A percentile compares a stretch with the other conserved stretches of the same genome.
Conservation (phyloP, 306 rosid species). For the Crataegus laevigata region DNA sequence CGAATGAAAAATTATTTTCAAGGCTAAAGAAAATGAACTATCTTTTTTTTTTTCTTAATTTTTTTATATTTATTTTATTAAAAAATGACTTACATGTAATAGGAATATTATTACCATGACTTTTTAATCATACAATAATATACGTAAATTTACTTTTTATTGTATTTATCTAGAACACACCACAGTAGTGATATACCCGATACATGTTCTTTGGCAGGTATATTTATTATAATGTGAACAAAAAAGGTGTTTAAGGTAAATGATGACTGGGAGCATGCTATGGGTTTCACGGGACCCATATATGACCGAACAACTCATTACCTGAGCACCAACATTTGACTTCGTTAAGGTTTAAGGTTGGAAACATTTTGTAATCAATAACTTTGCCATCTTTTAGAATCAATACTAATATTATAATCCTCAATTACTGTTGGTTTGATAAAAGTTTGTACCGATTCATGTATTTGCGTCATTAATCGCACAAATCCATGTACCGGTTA, state of each 20-base stretch:
- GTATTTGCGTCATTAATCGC: neutral
- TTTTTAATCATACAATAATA: no score
- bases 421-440: neutral
- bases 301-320: slow-evolving; percentile 14
- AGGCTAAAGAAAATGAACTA: neutral
- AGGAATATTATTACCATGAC: no score
- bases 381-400: neutral
- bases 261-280: neutral
- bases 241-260: neutral
- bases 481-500: slow-evolving; percentile 40
- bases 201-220: neutral
- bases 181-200: no score
- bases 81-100: neutral
- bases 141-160: no score
- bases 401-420: neutral
- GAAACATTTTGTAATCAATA: neutral
- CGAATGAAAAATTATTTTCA: no score
- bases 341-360: neutral
- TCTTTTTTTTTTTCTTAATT: no score
- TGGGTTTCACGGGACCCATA: slow-evolving; percentile 10
- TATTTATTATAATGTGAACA: slow-evolving; percentile 21
- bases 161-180: neutral
- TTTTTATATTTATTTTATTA: no score
- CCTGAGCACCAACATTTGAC: slow-evolving; percentile 16
- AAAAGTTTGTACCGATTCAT: neutral